A percentile compares a stretch with the other conserved stretches of the same genome.
Evolutionary conservation across 1,284 basidiomycete genomes (phyloP).

Genomic region (Apiotrichum domesticum): DNA sequence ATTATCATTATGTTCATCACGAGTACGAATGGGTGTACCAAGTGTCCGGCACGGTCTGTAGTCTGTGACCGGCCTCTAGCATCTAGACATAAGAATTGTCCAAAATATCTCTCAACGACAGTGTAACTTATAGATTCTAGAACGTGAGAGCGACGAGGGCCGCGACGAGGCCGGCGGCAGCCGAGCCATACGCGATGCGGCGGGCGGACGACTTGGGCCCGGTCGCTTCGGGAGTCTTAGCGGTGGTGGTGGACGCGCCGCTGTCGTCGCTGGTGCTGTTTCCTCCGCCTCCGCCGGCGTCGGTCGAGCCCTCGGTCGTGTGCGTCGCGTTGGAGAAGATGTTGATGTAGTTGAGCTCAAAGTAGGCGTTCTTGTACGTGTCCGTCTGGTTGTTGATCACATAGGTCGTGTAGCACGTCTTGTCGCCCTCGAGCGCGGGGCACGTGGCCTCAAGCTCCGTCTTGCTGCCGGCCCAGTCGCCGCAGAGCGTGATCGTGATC

Average conservation of each 20-base stretch:
- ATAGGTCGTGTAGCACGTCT: conserved; percentile 58
- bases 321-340: conserved; percentile 32
- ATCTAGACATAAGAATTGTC: too few species aligned
- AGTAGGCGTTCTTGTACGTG: conserved; percentile 63
- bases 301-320: background rate
- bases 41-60: too few species aligned
- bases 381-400: conserved; percentile 56
- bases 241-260: background rate
- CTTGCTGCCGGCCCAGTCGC: conserved; percentile 54
- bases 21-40: too few species aligned
- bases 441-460: conserved; percentile 61
- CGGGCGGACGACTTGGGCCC: background rate
- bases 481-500: conserved; percentile 68
- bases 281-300: too few species aligned
- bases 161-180: background rate
- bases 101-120: too few species aligned
- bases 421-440: conserved; percentile 29
- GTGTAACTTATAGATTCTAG: too few species aligned
- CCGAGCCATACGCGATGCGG: background rate
- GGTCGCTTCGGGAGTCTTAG: background rate
- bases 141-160: too few species aligned
- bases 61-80: too few species aligned
- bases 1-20: background rate
- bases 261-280: background rate
- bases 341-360: conserved; percentile 61